Base-by-base conservation (phyloP, 1,284 basidiomycete species). In the Thelephora terrestris region DNA sequence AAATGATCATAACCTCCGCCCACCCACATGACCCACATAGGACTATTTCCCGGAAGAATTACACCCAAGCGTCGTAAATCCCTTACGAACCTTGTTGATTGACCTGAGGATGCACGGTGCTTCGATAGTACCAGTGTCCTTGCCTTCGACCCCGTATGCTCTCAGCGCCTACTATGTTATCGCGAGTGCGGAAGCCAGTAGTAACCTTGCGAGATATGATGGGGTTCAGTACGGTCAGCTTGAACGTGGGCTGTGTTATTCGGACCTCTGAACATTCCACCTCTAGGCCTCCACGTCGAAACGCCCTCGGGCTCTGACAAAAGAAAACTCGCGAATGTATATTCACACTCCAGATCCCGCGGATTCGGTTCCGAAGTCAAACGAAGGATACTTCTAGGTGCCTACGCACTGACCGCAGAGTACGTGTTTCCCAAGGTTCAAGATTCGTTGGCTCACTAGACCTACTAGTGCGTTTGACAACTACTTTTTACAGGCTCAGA, bases 151-250 rank as follows among this genome's bases (percentile, higher is more conserved):
- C 0, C 69, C 68, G 1, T 86, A 85, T 56, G 88, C 91, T 0
- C 71, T 98, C 2, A 90, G 91, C 47, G 89, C 93, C 4, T 99
- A 99, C 71, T 99, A 99, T 60, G 88, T 97, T 10, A 75, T 98
- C 18, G 90, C 95, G 0, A 89, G 82, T 52, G 93, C 96, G 0
- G 96, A 99, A 61, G 95, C 94, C 0, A 89, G 89, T 55, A 94
- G 90, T 55, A 97, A 96, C 60, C 70, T 99, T 36, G 91, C 89
- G 1, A 74, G 92, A 32, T 99, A 87, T 63, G 91, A 95, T 47
- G 95, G 95, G 0, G 75, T 95, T 10, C 70, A 79, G 54, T 84
- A 80, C 57, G 85, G 84, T 79, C 44, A 45, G 66, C 55, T 7
- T 25, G 42, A 32, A 32, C 29, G 12, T 12, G 29, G 14, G 34